Evolutionary conservation across 805 yeast genomes (phyloP).

Genomic region (Candida caryicola): DNA sequence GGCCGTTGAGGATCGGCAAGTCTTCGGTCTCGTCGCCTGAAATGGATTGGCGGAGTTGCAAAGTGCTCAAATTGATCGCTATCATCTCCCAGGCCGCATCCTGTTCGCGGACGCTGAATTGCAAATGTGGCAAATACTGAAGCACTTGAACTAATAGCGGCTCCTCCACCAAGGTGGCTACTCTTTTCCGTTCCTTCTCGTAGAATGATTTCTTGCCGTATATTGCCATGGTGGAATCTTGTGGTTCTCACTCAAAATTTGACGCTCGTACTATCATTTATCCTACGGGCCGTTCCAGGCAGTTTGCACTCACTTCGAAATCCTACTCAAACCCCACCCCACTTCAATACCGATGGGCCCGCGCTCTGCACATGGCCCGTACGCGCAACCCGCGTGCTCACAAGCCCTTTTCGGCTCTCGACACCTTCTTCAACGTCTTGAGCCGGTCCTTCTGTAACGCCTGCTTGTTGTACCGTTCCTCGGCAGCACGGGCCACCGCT

Average conservation of each 20-base stretch:
- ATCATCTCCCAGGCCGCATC: constrained; percentile 34
- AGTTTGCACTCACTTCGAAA: no score
- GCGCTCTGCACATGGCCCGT: no score
- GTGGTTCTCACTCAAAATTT: no score
- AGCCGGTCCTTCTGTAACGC: constrained; percentile 29
- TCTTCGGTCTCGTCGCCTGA: constrained; percentile 13
- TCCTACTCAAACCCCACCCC: no score
- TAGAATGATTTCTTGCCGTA: constrained; percentile 20
- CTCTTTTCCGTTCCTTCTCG: constrained; percentile 22
- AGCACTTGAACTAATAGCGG: constrained; percentile 29
- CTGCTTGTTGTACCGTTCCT: constrained; percentile 28
- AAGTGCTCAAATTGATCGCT: constrained; percentile 30
- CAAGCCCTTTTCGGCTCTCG: constrained; percentile 34
- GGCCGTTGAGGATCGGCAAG: constrained; percentile 26
- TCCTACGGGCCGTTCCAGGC: no score
- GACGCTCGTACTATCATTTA: no score
- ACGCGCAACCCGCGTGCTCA: constrained; percentile 2
- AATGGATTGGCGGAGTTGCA: constrained; percentile 13
- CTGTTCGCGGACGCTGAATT: constrained; percentile 18
- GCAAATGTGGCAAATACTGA: constrained; percentile 31
- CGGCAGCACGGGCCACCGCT: constrained; percentile 43
- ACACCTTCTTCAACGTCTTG: constrained; percentile 27
- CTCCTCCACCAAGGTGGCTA: constrained; percentile 20
- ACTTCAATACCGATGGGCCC: no score
- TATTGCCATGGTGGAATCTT: no score